Evolutionary conservation across 306 rosid genomes (phyloP).

Genomic region (Lotus japonicus): DNA sequence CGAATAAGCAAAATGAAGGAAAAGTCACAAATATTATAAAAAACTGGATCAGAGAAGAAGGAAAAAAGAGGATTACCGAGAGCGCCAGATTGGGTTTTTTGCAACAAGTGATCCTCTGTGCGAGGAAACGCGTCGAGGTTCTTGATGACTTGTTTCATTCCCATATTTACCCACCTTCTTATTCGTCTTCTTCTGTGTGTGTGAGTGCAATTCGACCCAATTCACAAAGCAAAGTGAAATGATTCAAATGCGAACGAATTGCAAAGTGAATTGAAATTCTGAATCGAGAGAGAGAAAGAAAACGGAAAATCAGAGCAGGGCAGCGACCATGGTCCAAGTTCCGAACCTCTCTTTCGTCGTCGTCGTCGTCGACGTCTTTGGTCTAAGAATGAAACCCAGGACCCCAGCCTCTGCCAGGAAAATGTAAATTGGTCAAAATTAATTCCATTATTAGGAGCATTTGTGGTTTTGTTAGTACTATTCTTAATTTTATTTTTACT

Average conservation of each 20-base stretch:
- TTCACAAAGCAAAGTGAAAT: neutral
- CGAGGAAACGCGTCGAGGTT: slow-evolving; percentile 95
- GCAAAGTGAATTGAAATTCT: neutral
- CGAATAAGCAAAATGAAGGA: neutral
- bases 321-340: neutral
- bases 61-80: slow-evolving; percentile 47
- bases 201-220: neutral
- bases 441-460: too few species aligned
- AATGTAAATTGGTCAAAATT: too few species aligned
- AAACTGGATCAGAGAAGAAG: neutral
- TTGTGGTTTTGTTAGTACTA: too few species aligned
- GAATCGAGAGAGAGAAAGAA: neutral
- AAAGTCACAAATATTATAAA: neutral
- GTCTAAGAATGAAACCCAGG: too few species aligned
- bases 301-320: neutral
- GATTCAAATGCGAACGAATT: neutral
- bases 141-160: slow-evolving; percentile 66
- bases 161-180: slow-evolving; percentile 39
- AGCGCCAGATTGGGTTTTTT: slow-evolving; percentile 94
- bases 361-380: too few species aligned
- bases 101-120: slow-evolving; percentile 90
- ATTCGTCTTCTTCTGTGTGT: too few species aligned
- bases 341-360: neutral
- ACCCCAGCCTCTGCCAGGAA: too few species aligned
- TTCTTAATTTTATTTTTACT: too few species aligned